Conservation (phyloP, 1,139 yeast genomes). For the Debaryomyces nepalensis region DNA sequence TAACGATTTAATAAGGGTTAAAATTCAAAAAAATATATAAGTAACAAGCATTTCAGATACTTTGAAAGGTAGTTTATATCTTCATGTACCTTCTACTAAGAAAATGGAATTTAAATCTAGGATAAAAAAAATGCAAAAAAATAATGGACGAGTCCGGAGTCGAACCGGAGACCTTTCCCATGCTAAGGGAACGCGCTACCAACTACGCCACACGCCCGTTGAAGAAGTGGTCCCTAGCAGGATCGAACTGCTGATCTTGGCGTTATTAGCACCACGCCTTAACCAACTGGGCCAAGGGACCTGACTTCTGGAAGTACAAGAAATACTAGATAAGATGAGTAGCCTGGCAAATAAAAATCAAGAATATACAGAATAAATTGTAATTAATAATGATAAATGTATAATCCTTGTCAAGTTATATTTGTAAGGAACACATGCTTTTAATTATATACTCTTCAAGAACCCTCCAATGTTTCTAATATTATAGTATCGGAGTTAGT, state of each 20-base stretch:
- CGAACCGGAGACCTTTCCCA: slow-evolving; percentile 91
- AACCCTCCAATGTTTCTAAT: too few relatives aligned
- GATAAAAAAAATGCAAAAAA: slow-evolving; percentile 13
- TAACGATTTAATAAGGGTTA: not conserved
- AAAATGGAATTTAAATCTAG: not conserved
- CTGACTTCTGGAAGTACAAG: slow-evolving; percentile 12
- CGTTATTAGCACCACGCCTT: slow-evolving; percentile 87
- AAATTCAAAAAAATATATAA: not conserved
- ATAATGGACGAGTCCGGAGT: slow-evolving; percentile 82
- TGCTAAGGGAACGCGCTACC: slow-evolving; percentile 94
- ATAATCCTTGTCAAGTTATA: too few relatives aligned
- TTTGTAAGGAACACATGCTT: too few relatives aligned
- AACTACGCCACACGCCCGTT: slow-evolving; percentile 89
- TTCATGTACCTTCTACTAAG: not conserved
- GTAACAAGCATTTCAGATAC: not conserved
- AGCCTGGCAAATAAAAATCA: too few relatives aligned
- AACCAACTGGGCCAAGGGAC: slow-evolving; percentile 32
- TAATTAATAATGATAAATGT: too few relatives aligned
- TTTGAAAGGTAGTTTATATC: not conserved
- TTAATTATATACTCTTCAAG: too few relatives aligned
- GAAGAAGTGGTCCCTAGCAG: slow-evolving; percentile 62
- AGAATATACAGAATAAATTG: too few relatives aligned
- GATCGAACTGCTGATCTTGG: slow-evolving; percentile 87
- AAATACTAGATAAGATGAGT: too few relatives aligned
- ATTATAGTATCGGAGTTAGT: too few relatives aligned